Base-by-base conservation (phyloP, 2,329 filamentous ascomycete genomes). In the Penicillium olsonii region DNA sequence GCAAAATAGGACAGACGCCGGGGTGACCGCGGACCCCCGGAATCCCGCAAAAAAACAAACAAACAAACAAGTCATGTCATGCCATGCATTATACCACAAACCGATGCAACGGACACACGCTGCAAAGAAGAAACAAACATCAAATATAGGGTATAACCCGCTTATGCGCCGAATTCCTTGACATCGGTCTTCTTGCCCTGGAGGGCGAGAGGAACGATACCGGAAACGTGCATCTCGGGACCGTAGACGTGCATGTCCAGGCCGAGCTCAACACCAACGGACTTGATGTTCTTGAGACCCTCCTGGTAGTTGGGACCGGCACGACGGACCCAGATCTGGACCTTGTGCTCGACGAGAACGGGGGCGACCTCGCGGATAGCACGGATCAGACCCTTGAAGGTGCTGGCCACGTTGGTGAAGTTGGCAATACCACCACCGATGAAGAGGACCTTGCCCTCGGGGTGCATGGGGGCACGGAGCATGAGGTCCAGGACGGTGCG, bases 361-460 rank as follows among this genome's bases (percentile, higher is more conserved):
- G 85, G 85, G 53, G 92, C 84, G 64, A 92, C 91, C 77, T 97
- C 94, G 61, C 92, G 87, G 60, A 99, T 84, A 53, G 94, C 94
- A 64, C 90, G 88, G 73, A 99, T 99, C 75, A 99, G 92, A 80
- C 94, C 94, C 85, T 99, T 99, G 88, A 99, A 99, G 59, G 94
- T 99, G 66, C 88, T 94, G 54, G 94, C 94, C 47, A 99, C 94
- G 79, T 97, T 99, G 82, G 94, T 99, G 82, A 99, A 99, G 87
- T 99, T 99, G 83, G 94, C 94, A 83, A 99, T 99, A 84, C 94
- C 94, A 80, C 94, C 94, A 75, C 94, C 94, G 63, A 99, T 97
- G 84, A 99, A 99, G 60, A 99, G 87, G 45, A 99, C 90, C 84
- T 97, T 99, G 81, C 94, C 94, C 69, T 96, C 87, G 54, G 89